Base-by-base conservation (phyloP, 2,329 filamentous ascomycete genomes). In the Lasiodiplodia theobromae region DNA sequence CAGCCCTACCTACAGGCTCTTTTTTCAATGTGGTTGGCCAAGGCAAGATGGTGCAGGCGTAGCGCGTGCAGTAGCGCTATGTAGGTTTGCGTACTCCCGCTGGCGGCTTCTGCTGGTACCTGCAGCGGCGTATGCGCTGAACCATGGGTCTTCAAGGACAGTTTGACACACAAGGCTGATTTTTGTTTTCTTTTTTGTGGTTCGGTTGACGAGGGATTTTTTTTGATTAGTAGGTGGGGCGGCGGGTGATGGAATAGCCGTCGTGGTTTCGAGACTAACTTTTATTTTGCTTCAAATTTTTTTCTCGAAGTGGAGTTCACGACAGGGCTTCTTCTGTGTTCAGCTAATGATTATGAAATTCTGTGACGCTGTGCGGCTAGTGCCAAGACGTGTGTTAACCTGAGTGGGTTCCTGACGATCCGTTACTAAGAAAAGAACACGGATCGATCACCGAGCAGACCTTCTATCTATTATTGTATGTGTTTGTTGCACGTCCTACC, bases 351-450 rank as follows among this genome's bases (percentile, higher is more conserved):
- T 34, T 34, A 34, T 10, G 31, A 34, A 34, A 34, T 34, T 34
- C 31, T 7, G 40, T 18, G 40, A 44, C 18, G 40, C 40, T 44
- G 40, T 44, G 40, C 40, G 40, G 8, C 18, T 11, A 11, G 18
- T 21, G 4, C n/a, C 11, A 31, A 38, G 25, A 44, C 10, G 18
- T 16, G 34, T 47, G 44, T n/a, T 21, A n/a, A 47, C 21, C 44
- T 4, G 18, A 47, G 44, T n/a, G 40, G 16, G 16, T 47, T 16
- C n/a, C 40, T 47, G 40, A n/a, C 40, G 44, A 14, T 47, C 28
- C n/a, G 37, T 34, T 63, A 28, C 58, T 63, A 63, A 63, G 58
- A 63, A 63, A 63, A 63, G 58, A 38, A 31, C 31, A 12, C 40
- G 23, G 23, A 47, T 23, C 28, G 60, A 63, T 52, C 60, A 18